Evolutionary conservation across 495 filamentous ascomycete species (phyloP).

Genomic region (Penicillium dipodomyicola): DNA sequence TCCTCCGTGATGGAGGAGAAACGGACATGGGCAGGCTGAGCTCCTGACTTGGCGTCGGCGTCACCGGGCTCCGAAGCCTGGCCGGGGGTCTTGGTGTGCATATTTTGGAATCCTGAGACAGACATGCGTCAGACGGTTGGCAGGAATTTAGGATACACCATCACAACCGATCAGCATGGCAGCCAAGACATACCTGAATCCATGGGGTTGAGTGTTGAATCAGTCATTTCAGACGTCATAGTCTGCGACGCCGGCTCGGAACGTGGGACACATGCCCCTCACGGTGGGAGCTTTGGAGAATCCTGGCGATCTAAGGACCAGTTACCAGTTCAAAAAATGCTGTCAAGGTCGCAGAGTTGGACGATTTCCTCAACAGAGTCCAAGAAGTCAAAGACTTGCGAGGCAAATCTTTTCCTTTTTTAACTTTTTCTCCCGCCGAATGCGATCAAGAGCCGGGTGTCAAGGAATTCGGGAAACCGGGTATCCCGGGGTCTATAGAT

Average conservation of each 20-base stretch:
- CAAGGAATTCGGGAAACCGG: constrained; percentile 1
- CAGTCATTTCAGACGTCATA: constrained; percentile 47
- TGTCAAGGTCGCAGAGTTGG: not conserved
- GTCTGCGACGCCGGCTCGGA: constrained; percentile 29
- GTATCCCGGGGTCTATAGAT: not conserved
- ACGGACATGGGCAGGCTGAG: constrained; percentile 58
- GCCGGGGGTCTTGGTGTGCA: constrained; percentile 29
- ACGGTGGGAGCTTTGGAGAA: constrained; percentile 2
- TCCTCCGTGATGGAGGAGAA: constrained; percentile 80
- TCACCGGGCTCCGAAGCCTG: constrained; percentile 29
- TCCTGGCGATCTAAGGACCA: not conserved
- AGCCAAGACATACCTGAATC: constrained; percentile 39
- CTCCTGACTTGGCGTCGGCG: constrained; percentile 35
- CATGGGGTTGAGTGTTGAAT: constrained; percentile 29
- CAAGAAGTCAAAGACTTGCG: constrained; percentile 15
- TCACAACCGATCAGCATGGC: constrained; percentile 2
- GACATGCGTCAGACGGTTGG: constrained; percentile 22
- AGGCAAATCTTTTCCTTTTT: constrained; percentile 31
- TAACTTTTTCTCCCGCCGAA: constrained; percentile 24
- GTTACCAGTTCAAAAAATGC: not conserved
- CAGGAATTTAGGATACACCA: constrained; percentile 1
- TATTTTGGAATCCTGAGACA: constrained; percentile 21
- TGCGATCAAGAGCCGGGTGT: constrained; percentile 23
- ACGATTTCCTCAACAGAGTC: not conserved
- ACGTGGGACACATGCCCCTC: constrained; percentile 44